These are phyloP conservation scores for Endocarpon pusillum DNA, from an alignment of 495 filamentous ascomycete species.

Conservation along the genomic window DNA sequence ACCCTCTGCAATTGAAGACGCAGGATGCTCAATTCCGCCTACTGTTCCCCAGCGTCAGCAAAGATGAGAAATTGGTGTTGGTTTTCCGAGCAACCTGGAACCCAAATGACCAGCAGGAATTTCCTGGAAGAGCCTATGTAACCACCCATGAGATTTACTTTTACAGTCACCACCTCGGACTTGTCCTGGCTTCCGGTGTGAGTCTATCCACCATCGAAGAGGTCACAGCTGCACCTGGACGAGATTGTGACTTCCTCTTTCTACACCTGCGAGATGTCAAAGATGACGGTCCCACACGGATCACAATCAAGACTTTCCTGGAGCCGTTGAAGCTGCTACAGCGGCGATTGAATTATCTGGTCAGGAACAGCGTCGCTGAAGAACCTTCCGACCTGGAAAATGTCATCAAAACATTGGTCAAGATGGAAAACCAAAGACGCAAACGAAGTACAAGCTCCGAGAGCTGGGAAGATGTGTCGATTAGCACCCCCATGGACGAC, in stretches of 20 bases:
- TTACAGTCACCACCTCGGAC: conserved; percentile 85
- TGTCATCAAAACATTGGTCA: conserved; percentile 46
- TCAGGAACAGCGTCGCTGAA: conserved; percentile 54
- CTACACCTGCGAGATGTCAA: conserved; percentile 53
- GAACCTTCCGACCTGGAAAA: conserved; percentile 43
- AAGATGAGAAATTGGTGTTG: conserved; percentile 61
- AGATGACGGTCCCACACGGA: conserved; percentile 46
- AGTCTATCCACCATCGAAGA: conserved; percentile 62
- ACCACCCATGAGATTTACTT: conserved; percentile 80
- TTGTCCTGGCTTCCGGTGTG: conserved; percentile 65
- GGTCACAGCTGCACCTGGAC: conserved; percentile 75
- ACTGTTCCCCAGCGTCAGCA: conserved; percentile 64
- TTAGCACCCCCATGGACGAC: conserved; percentile 42
- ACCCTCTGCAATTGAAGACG: conserved; percentile 64
- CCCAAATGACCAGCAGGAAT: conserved; percentile 60
- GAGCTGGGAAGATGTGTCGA: conserved; percentile 81
- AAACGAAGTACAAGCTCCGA: conserved; percentile 56
- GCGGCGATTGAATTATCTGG: conserved; percentile 63
- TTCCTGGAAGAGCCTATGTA: conserved; percentile 77
- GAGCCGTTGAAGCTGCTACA: conserved; percentile 74
- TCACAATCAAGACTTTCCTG: conserved; percentile 83
- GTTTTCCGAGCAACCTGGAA: conserved; percentile 63
- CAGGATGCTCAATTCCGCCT: conserved; percentile 90
- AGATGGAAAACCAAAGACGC: conserved; percentile 46
- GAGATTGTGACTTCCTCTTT: conserved; percentile 86